Percentiles rank a stretch among this genome's conserved stretches.
phyloP scores from a whole-genome alignment of 805 yeast species.

The Candida coquimbonensis region DNA sequence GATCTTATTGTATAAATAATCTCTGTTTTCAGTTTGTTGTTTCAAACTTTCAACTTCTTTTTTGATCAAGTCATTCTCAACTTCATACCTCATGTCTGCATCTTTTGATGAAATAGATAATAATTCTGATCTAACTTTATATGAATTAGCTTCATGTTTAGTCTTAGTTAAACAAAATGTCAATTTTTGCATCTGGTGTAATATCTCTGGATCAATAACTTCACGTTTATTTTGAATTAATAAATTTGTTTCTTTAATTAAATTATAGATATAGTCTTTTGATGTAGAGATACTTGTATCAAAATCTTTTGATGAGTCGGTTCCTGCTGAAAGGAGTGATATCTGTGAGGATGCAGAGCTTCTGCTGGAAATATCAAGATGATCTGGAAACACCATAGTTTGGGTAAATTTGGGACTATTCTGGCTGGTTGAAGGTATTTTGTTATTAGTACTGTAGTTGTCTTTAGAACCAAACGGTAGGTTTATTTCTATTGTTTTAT shows the following conservation, averaged over 20 bases:
- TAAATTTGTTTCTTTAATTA: conserved; percentile 3
- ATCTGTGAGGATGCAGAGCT: conserved; percentile 9
- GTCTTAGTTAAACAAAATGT: conserved; percentile 19
- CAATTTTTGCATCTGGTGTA: conserved; percentile 15
- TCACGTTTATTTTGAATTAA: neutral
- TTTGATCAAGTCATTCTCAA: conserved; percentile 37
- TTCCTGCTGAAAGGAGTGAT: conserved; percentile 1
- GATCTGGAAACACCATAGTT: neutral
- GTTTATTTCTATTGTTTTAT: neutral
- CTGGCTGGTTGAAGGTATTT: neutral
- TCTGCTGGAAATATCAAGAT: neutral
- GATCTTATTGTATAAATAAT: conserved; percentile 31
- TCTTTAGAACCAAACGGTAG: neutral
- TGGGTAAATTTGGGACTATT: conserved; percentile 8
- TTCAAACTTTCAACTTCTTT: conserved; percentile 40
- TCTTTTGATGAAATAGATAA: conserved; percentile 37
- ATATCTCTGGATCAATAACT: conserved; percentile 6
- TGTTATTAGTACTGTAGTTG: neutral
- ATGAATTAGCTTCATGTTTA: conserved; percentile 26
- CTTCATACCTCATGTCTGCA: conserved; percentile 39
- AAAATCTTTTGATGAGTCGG: neutral
- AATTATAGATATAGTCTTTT: neutral
- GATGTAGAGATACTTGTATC: neutral
- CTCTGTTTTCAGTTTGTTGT: conserved; percentile 25
- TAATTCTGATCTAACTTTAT: conserved; percentile 32